A percentile compares a stretch with the other conserved stretches of the same genome.
Conservation (phyloP, 202 grass and related monocot genomes). For the Dendrocalamus latiflorus region DNA sequence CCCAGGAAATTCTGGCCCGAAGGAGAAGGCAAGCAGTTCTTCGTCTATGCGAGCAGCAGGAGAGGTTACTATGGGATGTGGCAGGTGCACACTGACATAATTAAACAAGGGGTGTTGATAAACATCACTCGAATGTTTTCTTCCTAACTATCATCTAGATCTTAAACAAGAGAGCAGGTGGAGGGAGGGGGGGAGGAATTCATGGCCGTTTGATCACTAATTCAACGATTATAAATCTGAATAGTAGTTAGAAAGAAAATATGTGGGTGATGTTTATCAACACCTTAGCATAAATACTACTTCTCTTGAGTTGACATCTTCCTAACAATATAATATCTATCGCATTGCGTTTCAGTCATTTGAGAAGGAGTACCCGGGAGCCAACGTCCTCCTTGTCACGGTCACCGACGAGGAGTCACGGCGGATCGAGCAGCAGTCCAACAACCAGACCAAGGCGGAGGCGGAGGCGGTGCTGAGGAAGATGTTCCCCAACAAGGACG, state of each 20-base stretch:
- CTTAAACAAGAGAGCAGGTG: too few relatives aligned
- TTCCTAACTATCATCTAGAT: too few relatives aligned
- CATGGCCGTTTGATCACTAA: too few relatives aligned
- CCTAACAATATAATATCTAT: not conserved
- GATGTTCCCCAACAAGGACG: constrained; percentile 39
- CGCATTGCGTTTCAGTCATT: not conserved
- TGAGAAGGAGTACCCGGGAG: constrained; percentile 43
- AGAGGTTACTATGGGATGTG: constrained; percentile 55
- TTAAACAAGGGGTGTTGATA: too few relatives aligned
- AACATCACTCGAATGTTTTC: too few relatives aligned
- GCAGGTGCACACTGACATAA: constrained; percentile 37
- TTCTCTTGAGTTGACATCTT: too few relatives aligned
- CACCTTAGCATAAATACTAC: too few relatives aligned
- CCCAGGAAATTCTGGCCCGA: constrained; percentile 49
- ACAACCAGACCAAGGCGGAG: constrained; percentile 48
- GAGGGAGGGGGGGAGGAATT: too few relatives aligned
- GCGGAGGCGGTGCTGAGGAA: constrained; percentile 41
- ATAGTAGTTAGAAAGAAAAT: too few relatives aligned
- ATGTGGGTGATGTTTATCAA: too few relatives aligned
- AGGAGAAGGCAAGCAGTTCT: constrained; percentile 53
- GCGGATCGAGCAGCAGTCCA: constrained; percentile 53
- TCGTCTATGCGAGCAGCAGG: constrained; percentile 53
- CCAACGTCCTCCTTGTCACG: constrained; percentile 52
- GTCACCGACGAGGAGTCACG: constrained; percentile 62
- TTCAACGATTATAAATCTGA: too few relatives aligned